phyloP scores from a whole-genome alignment of 2,329 filamentous ascomycete species.

The Hypoxylon sp. region DNA sequence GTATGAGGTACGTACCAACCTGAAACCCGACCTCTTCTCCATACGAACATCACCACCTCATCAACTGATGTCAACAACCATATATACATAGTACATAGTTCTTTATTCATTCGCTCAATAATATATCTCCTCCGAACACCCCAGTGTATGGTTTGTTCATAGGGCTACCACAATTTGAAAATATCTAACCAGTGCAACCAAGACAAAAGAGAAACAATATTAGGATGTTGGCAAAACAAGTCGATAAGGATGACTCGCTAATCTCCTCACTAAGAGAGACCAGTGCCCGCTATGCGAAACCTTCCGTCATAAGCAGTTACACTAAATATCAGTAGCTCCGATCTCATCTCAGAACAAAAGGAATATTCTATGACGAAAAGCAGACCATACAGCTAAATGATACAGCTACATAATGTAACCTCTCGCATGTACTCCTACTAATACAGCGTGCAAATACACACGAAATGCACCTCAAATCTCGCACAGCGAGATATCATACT shows the following conservation, averaged over 20 bases:
- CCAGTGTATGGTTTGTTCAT: background rate
- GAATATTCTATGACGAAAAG: background rate
- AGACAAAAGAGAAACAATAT: background rate
- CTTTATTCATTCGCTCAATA: background rate
- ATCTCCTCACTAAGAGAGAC: background rate
- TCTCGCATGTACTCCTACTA: background rate
- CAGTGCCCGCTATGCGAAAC: background rate
- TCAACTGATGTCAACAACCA: background rate
- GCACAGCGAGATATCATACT: constrained; percentile 71
- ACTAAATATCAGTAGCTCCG: constrained; percentile 23
- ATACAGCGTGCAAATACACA: background rate
- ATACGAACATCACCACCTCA: background rate
- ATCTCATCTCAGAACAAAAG: background rate
- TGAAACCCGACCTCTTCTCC: background rate
- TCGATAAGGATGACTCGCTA: background rate
- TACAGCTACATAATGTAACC: background rate
- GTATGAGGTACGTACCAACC: constrained; percentile 13
- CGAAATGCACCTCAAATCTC: constrained; percentile 36
- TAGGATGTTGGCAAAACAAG: background rate
- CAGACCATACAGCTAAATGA: background rate
- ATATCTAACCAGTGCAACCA: background rate
- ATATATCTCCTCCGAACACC: background rate
- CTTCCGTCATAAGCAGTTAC: constrained; percentile 37
- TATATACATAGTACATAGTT: background rate
- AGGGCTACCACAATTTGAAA: background rate